phyloP scores from a whole-genome alignment of 2,329 filamentous ascomycete genomes.

The Fusarium tricinctum region DNA sequence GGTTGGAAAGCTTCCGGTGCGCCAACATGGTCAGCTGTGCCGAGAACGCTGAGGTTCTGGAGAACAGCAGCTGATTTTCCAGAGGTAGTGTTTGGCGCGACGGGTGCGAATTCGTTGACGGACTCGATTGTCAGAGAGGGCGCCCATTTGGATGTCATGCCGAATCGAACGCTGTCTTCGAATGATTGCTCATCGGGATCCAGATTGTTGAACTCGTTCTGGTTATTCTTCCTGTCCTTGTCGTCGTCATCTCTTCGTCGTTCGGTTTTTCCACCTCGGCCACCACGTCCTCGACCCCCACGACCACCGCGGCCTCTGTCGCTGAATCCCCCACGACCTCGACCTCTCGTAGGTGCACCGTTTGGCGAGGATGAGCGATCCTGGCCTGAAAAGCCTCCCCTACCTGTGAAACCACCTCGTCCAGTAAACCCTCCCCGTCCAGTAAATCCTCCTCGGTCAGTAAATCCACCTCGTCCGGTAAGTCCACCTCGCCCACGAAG shows the following conservation, averaged over 20 bases:
- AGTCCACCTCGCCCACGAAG: constrained; percentile 32
- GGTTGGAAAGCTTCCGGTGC: constrained; percentile 50
- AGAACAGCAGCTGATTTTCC: constrained; percentile 54
- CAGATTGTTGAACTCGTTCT: constrained; percentile 48
- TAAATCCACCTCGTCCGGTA: constrained; percentile 17
- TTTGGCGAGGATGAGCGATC: constrained; percentile 32
- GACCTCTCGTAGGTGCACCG: constrained; percentile 29
- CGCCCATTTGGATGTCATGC: constrained; percentile 50
- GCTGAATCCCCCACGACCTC: constrained; percentile 36
- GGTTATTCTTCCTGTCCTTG: constrained; percentile 46
- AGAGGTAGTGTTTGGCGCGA: constrained; percentile 46
- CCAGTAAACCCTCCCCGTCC: constrained; percentile 20
- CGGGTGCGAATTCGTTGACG: constrained; percentile 52
- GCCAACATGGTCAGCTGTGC: constrained; percentile 54
- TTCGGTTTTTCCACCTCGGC: constrained; percentile 30
- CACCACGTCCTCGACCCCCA: constrained; percentile 37
- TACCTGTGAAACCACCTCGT: constrained; percentile 27
- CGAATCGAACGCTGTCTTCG: constrained; percentile 55
- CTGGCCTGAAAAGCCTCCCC: constrained; percentile 31
- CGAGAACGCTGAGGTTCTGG: constrained; percentile 55
- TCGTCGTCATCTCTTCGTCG: constrained; percentile 45
- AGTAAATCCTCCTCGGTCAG: constrained; percentile 12
- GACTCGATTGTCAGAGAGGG: constrained; percentile 54
- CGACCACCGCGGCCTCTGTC: constrained; percentile 40
- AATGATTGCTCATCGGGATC: constrained; percentile 55